phyloP scores from a whole-genome alignment of 768 basidiomycete genomes.

The Trametes cubensis region DNA sequence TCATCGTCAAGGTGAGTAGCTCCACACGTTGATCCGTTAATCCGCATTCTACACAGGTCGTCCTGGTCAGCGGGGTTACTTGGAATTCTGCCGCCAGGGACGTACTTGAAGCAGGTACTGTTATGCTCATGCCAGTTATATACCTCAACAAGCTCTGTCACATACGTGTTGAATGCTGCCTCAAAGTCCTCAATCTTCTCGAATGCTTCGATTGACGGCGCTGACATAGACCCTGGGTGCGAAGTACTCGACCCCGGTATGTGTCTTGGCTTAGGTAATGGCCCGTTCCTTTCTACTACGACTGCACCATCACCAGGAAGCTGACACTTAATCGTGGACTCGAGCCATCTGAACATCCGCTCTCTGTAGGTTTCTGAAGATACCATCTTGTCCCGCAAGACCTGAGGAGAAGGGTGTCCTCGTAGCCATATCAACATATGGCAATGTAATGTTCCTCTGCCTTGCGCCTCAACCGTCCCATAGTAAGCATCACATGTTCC shows the following conservation, averaged over 20 bases:
- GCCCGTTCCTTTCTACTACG: not conserved
- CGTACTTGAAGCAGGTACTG: constrained; percentile 27
- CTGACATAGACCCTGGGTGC: not conserved
- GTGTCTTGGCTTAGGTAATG: not conserved
- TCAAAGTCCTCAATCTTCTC: not conserved
- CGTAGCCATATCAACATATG: constrained; percentile 38
- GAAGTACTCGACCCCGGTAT: not conserved
- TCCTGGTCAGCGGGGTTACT: not conserved
- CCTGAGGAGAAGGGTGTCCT: constrained; percentile 30
- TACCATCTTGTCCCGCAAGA: constrained; percentile 16
- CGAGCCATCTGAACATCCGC: not conserved
- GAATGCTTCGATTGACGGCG: not conserved
- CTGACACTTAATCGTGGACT: not conserved
- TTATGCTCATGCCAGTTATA: constrained; percentile 2
- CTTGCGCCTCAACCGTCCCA: constrained; percentile 34
- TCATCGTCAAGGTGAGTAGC: constrained; percentile 8
- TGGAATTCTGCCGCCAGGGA: not conserved
- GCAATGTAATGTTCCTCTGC: constrained; percentile 28
- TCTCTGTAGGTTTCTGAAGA: not conserved
- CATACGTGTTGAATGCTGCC: not conserved
- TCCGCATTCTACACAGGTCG: constrained; percentile 11
- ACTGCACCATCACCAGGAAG: not conserved
- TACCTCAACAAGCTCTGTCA: not conserved
- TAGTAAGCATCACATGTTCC: constrained; percentile 25
- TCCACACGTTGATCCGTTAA: constrained; percentile 9